Conservation (phyloP, 2,329 filamentous ascomycete species). For the Akanthomyces uredinophilus region DNA sequence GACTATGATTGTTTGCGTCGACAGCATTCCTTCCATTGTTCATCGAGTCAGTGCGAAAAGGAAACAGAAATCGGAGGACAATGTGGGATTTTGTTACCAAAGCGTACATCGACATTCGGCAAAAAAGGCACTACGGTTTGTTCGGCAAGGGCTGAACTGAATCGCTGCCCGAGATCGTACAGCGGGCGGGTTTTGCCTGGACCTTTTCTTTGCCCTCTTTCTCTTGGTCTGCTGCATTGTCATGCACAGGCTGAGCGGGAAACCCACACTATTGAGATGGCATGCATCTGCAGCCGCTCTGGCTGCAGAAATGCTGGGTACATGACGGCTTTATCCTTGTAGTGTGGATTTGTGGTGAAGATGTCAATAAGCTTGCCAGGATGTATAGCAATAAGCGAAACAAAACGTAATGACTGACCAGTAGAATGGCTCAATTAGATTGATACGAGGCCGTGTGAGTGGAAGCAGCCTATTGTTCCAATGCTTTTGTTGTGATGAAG, state of each 20-base stretch:
- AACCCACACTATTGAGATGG: conserved; percentile 1
- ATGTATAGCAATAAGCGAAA: background rate
- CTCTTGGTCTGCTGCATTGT: background rate
- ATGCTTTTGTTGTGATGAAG: too few species aligned
- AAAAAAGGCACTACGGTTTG: background rate
- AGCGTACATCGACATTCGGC: background rate
- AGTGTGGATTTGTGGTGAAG: background rate
- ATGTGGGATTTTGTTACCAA: background rate
- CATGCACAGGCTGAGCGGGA: background rate
- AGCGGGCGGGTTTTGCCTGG: background rate
- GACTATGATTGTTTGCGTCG: too few species aligned
- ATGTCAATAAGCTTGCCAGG: background rate
- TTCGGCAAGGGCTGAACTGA: background rate
- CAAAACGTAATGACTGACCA: too few species aligned
- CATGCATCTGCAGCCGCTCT: conserved; percentile 1
- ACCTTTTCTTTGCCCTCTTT: too few species aligned
- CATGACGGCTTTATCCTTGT: background rate
- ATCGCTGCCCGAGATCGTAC: conserved; percentile 13
- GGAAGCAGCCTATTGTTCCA: too few species aligned
- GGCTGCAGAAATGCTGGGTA: conserved; percentile 5
- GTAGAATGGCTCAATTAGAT: too few species aligned
- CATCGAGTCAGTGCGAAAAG: background rate
- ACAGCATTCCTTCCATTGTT: background rate
- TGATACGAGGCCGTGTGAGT: too few species aligned
- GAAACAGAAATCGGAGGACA: background rate